Conservation (phyloP, 768 basidiomycete species). For the Boletus barrowsii region DNA sequence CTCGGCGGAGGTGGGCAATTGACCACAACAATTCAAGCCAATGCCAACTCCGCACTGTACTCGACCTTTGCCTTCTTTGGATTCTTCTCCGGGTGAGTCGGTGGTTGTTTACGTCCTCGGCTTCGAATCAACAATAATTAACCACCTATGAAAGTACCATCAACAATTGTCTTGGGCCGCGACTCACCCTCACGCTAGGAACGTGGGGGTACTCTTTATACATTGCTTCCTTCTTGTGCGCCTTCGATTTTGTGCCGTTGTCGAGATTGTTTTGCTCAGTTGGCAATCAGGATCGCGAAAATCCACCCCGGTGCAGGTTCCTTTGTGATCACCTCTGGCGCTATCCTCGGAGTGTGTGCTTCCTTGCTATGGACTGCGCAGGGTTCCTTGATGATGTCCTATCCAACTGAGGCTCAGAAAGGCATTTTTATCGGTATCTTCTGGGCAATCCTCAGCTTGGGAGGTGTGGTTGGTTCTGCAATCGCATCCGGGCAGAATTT, state of each 20-base stretch:
- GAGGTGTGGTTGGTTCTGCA: constrained; percentile 73
- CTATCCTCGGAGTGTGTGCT: constrained; percentile 47
- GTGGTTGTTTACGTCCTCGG: not conserved
- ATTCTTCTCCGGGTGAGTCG: constrained; percentile 65
- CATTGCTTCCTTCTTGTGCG: constrained; percentile 45
- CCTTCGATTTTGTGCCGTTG: not conserved
- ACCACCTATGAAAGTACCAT: constrained; percentile 48
- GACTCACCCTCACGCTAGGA: constrained; percentile 48
- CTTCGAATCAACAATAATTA: not conserved
- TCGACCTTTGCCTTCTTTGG: constrained; percentile 58
- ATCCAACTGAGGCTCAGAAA: constrained; percentile 56
- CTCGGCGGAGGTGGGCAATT: constrained; percentile 78
- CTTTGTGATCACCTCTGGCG: constrained; percentile 49
- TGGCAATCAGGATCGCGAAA: constrained; percentile 41
- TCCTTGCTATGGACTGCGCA: constrained; percentile 54
- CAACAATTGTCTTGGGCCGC: constrained; percentile 63
- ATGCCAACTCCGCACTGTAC: constrained; percentile 68
- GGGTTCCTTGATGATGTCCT: constrained; percentile 53
- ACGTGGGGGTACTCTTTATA: constrained; percentile 52
- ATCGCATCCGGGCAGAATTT: constrained; percentile 74
- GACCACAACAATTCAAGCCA: constrained; percentile 58
- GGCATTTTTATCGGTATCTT: constrained; percentile 50
- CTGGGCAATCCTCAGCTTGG: constrained; percentile 76
- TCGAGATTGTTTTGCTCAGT: not conserved
- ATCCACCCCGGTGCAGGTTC: constrained; percentile 37